phyloP scores from a whole-genome alignment of 2,329 filamentous ascomycete species.

The Colletotrichum lentis region DNA sequence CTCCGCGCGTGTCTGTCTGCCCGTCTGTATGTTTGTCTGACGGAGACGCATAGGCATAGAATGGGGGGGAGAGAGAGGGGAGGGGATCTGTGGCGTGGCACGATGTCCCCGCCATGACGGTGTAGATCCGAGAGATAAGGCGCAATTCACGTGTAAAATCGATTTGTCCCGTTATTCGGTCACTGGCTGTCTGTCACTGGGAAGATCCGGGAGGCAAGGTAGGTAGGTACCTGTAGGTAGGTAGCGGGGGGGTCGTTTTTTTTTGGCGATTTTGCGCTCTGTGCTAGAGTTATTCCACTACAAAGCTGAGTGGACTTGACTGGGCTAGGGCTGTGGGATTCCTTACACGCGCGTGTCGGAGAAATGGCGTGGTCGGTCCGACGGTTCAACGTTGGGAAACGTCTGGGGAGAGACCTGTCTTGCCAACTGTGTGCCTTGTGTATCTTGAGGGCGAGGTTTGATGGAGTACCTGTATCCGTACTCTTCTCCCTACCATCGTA shows the following conservation, averaged over 20 bases:
- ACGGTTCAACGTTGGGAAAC: constrained; percentile 1
- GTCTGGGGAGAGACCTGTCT: constrained; percentile 1
- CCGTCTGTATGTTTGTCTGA: neutral
- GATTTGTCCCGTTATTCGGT: constrained; percentile 30
- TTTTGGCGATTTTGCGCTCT: neutral
- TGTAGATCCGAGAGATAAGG: constrained; percentile 31
- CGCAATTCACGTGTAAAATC: constrained; percentile 35
- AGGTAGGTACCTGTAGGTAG: neutral
- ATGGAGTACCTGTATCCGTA: neutral
- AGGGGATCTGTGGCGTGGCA: neutral
- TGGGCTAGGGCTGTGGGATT: constrained; percentile 1
- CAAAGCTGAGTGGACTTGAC: no score
- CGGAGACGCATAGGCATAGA: neutral
- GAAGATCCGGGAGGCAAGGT: neutral
- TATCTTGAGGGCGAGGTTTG: neutral
- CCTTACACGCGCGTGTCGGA: neutral
- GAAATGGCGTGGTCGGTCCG: constrained; percentile 16
- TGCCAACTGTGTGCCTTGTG: no score
- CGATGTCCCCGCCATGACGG: constrained; percentile 30
- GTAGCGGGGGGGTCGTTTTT: neutral
- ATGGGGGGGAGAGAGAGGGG: no score
- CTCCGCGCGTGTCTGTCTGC: neutral
- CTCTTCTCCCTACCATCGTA: no score
- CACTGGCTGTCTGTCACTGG: constrained; percentile 1
- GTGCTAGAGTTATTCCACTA: no score